Evolutionary conservation across 345 rosid genomes (phyloP).

Genomic region (Sonneratia caseolaris): DNA sequence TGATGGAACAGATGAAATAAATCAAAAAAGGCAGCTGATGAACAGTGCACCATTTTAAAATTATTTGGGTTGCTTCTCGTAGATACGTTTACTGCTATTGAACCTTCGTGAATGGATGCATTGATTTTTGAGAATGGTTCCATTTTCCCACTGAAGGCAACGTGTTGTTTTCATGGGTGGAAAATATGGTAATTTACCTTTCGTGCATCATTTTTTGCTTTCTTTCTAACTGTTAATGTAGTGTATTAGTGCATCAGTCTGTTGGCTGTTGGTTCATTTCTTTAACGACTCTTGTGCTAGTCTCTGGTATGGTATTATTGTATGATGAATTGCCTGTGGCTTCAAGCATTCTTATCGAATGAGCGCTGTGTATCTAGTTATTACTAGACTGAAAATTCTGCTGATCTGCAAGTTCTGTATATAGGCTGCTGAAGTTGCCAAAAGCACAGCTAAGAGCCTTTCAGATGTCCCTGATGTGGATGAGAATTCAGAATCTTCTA

Average conservation of each 20-base stretch:
- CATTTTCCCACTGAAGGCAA: background rate
- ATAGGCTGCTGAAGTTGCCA: constrained; percentile 82
- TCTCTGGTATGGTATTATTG: background rate
- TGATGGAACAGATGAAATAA: too few species aligned
- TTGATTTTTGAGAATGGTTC: background rate
- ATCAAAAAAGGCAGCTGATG: too few species aligned
- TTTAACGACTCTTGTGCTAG: background rate
- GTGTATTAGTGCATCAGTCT: background rate
- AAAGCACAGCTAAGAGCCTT: constrained; percentile 77
- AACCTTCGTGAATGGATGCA: background rate
- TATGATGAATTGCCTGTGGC: background rate
- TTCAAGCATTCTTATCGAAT: background rate
- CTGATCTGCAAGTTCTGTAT: constrained; percentile 8
- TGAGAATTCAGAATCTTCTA: constrained; percentile 54
- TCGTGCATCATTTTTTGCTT: background rate
- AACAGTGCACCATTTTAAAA: background rate
- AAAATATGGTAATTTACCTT: background rate
- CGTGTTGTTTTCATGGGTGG: background rate
- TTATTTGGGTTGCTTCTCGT: background rate
- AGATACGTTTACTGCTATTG: background rate
- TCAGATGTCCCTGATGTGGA: constrained; percentile 40
- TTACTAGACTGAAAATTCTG: background rate
- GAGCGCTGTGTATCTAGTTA: background rate
- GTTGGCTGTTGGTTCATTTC: background rate
- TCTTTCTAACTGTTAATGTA: background rate